These are phyloP conservation scores for Misopates orontium DNA, from an alignment of 257 asterid genomes.

Conservation along the genomic window DNA sequence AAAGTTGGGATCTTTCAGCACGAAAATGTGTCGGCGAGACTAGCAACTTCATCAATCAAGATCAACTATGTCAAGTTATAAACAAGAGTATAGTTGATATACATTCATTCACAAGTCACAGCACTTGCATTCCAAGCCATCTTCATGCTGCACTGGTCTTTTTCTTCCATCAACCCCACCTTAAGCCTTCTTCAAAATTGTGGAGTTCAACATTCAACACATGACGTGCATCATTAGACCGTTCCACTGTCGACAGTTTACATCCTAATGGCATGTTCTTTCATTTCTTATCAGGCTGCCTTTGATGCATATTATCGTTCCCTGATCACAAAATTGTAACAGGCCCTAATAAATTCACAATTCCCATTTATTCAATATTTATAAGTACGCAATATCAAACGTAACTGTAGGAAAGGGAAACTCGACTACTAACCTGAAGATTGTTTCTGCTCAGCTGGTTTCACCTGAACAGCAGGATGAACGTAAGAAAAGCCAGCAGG, in stretches of 20 bases:
- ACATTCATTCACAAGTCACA: conserved; percentile 19
- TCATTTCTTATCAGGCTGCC: conserved; percentile 99
- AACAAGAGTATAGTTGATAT: conserved; percentile 20
- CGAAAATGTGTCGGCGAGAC: conserved; percentile 26
- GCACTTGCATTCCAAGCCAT: conserved; percentile 21
- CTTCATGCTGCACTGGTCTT: conserved; percentile 15
- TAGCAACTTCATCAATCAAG: conserved; percentile 27
- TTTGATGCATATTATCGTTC: conserved; percentile 71
- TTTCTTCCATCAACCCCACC: conserved; percentile 19
- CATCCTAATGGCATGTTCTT: conserved; percentile 10
- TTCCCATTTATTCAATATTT: conserved; percentile 21
- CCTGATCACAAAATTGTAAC: conserved; percentile 59
- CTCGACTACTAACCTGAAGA: conserved; percentile 63
- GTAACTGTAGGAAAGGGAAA: background rate
- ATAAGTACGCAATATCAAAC: background rate
- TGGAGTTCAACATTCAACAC: conserved; percentile 22
- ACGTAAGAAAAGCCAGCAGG: conserved; percentile 68
- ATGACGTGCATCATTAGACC: background rate
- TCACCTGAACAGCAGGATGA: conserved; percentile 73
- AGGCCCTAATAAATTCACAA: conserved; percentile 36
- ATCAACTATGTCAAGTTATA: conserved; percentile 24
- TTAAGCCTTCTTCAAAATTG: conserved; percentile 25
- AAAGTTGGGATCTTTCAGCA: conserved; percentile 9
- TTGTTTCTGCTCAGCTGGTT: conserved; percentile 84
- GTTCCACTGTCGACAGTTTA: conserved; percentile 7